phyloP scores from a whole-genome alignment of 164 flowering plant species.

The Aristolochia contorta region DNA sequence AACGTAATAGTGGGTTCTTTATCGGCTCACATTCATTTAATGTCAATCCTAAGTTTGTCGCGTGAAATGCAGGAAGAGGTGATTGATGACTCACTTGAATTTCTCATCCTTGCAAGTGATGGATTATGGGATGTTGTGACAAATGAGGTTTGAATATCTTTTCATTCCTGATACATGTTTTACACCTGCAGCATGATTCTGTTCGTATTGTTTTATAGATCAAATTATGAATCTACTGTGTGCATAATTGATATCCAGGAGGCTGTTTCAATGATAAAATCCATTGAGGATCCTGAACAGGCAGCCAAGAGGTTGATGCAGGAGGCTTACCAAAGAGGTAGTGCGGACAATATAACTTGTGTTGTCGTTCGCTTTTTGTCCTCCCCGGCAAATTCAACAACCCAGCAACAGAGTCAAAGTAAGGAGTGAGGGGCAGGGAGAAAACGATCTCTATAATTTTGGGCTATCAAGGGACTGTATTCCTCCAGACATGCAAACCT shows the following conservation, averaged over 20 bases:
- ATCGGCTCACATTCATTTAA: not conserved
- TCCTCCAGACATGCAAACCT: too few relatives aligned
- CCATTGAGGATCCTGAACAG: constrained; percentile 66
- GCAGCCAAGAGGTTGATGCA: constrained; percentile 78
- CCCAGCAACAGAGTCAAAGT: not conserved
- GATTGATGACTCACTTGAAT: constrained; percentile 79
- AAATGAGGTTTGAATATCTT: constrained; percentile 49
- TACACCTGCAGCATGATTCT: not conserved
- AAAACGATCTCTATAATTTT: too few relatives aligned
- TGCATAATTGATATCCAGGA: constrained; percentile 35
- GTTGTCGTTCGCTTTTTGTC: constrained; percentile 85
- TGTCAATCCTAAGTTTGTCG: not conserved
- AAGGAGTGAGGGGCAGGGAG: too few relatives aligned
- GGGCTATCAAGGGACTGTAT: too few relatives aligned
- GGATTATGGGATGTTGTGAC: constrained; percentile 96
- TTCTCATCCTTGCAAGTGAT: constrained; percentile 95
- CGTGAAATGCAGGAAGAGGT: constrained; percentile 60
- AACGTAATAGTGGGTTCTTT: not conserved
- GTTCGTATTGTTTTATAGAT: not conserved
- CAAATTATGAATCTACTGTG: not conserved
- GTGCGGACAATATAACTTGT: constrained; percentile 88
- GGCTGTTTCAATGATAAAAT: constrained; percentile 72
- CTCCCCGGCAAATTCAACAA: constrained; percentile 15
- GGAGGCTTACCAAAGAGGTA: constrained; percentile 85
- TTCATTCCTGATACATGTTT: not conserved